Base-by-base conservation (phyloP, 2,329 filamentous ascomycete genomes). In the Xenoacremonium recifei region DNA sequence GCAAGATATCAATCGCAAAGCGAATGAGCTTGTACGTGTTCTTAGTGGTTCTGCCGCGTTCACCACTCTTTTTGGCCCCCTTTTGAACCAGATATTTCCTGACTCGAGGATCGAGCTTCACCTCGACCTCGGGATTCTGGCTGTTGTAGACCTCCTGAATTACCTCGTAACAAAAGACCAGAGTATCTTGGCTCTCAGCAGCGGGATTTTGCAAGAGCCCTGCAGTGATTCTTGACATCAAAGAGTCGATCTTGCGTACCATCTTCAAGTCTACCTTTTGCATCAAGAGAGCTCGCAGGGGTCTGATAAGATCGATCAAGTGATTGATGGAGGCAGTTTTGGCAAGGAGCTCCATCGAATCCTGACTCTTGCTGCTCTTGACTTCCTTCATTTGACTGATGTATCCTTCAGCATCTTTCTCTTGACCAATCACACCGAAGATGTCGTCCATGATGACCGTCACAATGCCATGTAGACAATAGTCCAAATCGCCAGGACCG, bases 391-490 rank as follows among this genome's bases (percentile, higher is more conserved):
- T 96, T 65, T 92, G 87, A 62, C 84, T 96, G 42, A 86, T 85
- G 63, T 99, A 99, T 39, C 91, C 93, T 55, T 96, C 90, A 0
- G 92, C 92, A 57, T 99, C 93, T 66, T 99, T 99, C 61, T 99
- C 92, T 67, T 96, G 87, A 2, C 93, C 93, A 23, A 87, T 86
- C 5, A 83, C 81, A 21, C 95, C 95, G 60, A 99, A 99, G 11
- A 95, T 93, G 61, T 99, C 95, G 58, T 99, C 93, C 88, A 99
- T 93, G 50, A 97, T 85, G 32, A 99, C 81, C 2, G 81, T 77
- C 34, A 95, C 83, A 32, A 97, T 82, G 10, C 85, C 77, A 3
- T 79, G 71, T 7, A 96, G 72, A 58, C 91, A 96, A 60, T 96
- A 91, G 59, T 99, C 89, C 21, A 99, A 71, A 54, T 92, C 89